Conservation (phyloP, 2,329 filamentous ascomycete genomes). For the Sporothrix schenckii region DNA sequence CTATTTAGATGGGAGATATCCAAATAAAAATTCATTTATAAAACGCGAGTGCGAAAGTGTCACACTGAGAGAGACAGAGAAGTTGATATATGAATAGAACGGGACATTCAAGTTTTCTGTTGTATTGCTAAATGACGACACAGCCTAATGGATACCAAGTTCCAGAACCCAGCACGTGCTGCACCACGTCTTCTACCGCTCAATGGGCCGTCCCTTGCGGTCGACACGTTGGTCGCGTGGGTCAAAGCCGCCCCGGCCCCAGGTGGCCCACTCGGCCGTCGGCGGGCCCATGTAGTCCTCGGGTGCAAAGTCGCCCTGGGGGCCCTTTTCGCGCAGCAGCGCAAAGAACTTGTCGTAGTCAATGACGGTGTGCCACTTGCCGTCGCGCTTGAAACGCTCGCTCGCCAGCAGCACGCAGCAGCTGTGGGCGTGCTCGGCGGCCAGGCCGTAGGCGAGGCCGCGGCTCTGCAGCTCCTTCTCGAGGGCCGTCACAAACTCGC, state of each 20-base stretch:
- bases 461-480: constrained; percentile 68
- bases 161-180: too few species aligned
- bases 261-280: constrained; percentile 91
- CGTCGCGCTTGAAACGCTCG: constrained; percentile 73
- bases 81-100: too few species aligned
- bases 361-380: constrained; percentile 88
- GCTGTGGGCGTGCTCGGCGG: constrained; percentile 91
- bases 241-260: constrained; percentile 94
- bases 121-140: neutral
- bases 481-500: constrained; percentile 76
- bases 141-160: too few species aligned
- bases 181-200: constrained; percentile 37
- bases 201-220: constrained; percentile 74
- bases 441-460: constrained; percentile 83
- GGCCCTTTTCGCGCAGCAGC: constrained; percentile 69
- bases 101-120: neutral
- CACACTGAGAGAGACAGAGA: neutral
- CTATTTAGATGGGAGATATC: constrained; percentile 28
- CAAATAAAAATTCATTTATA: constrained; percentile 25
- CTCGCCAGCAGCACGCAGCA: constrained; percentile 89
- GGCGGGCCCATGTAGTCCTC: constrained; percentile 87
- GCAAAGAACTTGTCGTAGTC: constrained; percentile 89
- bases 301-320: constrained; percentile 72
- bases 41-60: neutral
- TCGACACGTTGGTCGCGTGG: constrained; percentile 85